Evolutionary conservation across 2,329 filamentous ascomycete genomes (phyloP).

Genomic region (Diaporthe nobilis): DNA sequence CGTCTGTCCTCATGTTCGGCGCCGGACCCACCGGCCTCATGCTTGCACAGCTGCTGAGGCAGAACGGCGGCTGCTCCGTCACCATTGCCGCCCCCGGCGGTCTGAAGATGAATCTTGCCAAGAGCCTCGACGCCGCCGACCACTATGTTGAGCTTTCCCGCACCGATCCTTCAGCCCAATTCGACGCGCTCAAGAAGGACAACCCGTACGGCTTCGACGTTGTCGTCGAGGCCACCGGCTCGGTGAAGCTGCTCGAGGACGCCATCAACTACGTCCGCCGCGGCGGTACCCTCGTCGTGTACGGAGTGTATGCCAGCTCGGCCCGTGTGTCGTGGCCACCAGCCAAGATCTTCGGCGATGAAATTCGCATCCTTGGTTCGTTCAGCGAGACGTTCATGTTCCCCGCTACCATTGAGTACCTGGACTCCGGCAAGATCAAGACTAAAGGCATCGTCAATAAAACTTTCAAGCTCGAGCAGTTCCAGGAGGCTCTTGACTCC

Average conservation of each 20-base stretch:
- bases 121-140: slow-evolving; percentile 68
- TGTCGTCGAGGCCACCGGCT: slow-evolving; percentile 79
- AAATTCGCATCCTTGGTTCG: slow-evolving; percentile 80
- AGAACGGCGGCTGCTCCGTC: slow-evolving; percentile 78
- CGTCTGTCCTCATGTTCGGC: slow-evolving; percentile 75
- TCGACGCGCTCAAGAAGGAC: slow-evolving; percentile 72
- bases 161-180: slow-evolving; percentile 69
- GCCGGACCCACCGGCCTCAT: slow-evolving; percentile 77
- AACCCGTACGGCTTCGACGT: slow-evolving; percentile 83
- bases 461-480: slow-evolving; percentile 80
- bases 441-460: slow-evolving; percentile 81
- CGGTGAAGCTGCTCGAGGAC: slow-evolving; percentile 77
- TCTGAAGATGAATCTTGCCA: slow-evolving; percentile 79
- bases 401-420: slow-evolving; percentile 67
- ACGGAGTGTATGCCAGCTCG: slow-evolving; percentile 73
- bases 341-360: slow-evolving; percentile 77
- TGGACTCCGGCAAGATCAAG: slow-evolving; percentile 72
- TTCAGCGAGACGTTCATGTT: slow-evolving; percentile 84
- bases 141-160: slow-evolving; percentile 68
- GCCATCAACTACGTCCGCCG: slow-evolving; percentile 80
- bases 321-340: slow-evolving; percentile 78
- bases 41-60: slow-evolving; percentile 73
- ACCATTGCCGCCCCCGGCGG: slow-evolving; percentile 78
- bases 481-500: slow-evolving; percentile 77
- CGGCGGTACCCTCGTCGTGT: slow-evolving; percentile 67